Conservation (phyloP, 1,139 yeast genomes). For the Kodamaea suecica region DNA sequence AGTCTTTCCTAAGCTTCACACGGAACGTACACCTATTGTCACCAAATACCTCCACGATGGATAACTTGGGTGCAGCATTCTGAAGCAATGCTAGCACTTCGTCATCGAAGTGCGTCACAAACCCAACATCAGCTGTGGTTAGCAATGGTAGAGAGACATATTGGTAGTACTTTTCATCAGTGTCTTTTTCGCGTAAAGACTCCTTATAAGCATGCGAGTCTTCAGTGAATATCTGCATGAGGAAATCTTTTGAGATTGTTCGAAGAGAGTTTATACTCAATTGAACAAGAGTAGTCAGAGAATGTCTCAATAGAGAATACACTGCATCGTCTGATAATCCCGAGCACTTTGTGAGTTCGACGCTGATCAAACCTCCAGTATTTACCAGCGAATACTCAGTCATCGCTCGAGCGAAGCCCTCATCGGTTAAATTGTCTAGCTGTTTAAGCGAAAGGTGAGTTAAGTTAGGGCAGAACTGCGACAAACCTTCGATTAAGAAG, state of each 20-base stretch:
- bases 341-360: slow-evolving; percentile 66
- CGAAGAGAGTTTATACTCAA: slow-evolving; percentile 70
- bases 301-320: slow-evolving; percentile 59
- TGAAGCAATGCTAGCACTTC: slow-evolving; percentile 52
- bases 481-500: slow-evolving; percentile 56
- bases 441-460: slow-evolving; percentile 50
- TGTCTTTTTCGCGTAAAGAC: slow-evolving; percentile 26
- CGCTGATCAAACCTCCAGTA: slow-evolving; percentile 62
- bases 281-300: slow-evolving; percentile 62
- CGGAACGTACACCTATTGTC: slow-evolving; percentile 62
- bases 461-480: slow-evolving; percentile 54
- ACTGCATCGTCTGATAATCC: slow-evolving; percentile 62
- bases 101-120: slow-evolving; percentile 73
- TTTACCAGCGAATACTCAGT: slow-evolving; percentile 40
- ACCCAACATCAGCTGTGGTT: slow-evolving; percentile 68
- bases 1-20: slow-evolving; percentile 50
- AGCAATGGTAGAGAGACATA: slow-evolving; percentile 46
- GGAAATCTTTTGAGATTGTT: slow-evolving; percentile 48
- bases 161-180: slow-evolving; percentile 18
- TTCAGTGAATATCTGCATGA: slow-evolving; percentile 41
- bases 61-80: slow-evolving; percentile 55
- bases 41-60: slow-evolving; percentile 75
- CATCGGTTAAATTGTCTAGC: slow-evolving; percentile 63
- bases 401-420: slow-evolving; percentile 59
- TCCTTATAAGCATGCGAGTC: slow-evolving; percentile 32